Percentiles rank a stretch among this genome's conserved stretches.
Evolutionary conservation across 768 basidiomycete genomes (phyloP).

Genomic region (Pholiota molesta): DNA sequence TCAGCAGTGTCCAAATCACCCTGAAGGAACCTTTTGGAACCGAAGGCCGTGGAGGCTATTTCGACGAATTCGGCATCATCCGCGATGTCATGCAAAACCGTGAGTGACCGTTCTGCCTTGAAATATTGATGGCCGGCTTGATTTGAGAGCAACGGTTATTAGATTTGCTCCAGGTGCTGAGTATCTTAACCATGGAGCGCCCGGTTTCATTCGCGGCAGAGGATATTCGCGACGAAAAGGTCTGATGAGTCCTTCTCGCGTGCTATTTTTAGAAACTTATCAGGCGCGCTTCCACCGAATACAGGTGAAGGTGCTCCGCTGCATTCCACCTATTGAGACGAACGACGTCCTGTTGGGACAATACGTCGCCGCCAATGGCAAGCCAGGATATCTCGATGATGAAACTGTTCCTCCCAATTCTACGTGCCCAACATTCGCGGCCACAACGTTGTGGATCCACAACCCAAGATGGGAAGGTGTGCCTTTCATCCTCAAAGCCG

Average conservation of each 20-base stretch:
- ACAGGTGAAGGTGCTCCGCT: conserved; percentile 94
- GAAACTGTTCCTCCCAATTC: conserved; percentile 92
- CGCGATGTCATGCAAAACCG: conserved; percentile 98
- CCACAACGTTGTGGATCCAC: conserved; percentile 87
- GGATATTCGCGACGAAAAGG: conserved; percentile 99
- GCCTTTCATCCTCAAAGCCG: conserved; percentile 97
- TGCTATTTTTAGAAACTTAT: conserved; percentile 11
- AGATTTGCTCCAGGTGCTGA: conserved; percentile 96
- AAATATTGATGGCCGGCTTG: background rate
- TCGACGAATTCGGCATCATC: conserved; percentile 99
- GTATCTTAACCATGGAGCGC: conserved; percentile 95
- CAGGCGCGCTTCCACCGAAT: conserved; percentile 6
- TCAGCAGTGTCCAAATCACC: conserved; percentile 97
- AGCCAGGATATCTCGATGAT: conserved; percentile 99
- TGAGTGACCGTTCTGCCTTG: conserved; percentile 44
- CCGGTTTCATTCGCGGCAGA: conserved; percentile 97
- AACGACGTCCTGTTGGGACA: conserved; percentile 91
- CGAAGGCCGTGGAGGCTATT: conserved; percentile 99
- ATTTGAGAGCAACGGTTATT: no score
- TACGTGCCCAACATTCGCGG: conserved; percentile 93
- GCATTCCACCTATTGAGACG: conserved; percentile 79
- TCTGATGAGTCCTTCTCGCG: conserved; percentile 27
- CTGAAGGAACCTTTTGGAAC: conserved; percentile 99
- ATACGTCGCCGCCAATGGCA: conserved; percentile 85
- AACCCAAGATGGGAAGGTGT: conserved; percentile 99